Evolutionary conservation across 345 rosid genomes (phyloP), one percentile per base, ranked within the genome.

Genomic region (Sonneratia alba): DNA sequence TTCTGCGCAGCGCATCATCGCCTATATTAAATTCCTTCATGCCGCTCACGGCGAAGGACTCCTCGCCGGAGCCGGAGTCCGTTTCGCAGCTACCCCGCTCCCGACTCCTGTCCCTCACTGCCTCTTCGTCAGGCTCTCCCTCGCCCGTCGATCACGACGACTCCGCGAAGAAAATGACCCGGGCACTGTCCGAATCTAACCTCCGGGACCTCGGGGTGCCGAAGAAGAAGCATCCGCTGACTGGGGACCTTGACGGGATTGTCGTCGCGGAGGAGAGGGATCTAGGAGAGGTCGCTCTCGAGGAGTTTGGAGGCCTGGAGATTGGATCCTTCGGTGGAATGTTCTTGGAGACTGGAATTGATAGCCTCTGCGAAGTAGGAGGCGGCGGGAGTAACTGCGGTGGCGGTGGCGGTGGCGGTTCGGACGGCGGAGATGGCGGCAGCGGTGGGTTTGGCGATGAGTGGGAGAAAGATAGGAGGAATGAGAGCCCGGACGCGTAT

Each of bases 1-100:
- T 94, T 51, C 69, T 94, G 14, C 80, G 97, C 14, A 87, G 93
- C 74, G 77, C 97, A 10, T 91, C 98, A 51, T 85, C 93, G 22
- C 97, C 98, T 24, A 3, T 91, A 48, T 83, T 83, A 42, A 83
- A 85, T 37, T 83, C 98, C 6, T 82, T 94, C 3, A 80, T 89
- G 88, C 71, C 76, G 1, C 84, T 85, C 12, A 82, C 80, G 47
- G 68, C 79, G 36, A 87, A 75, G 66, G 96, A 89, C 19, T 63
- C 79, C 22, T 79, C 81, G 19, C 80, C 86, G 21, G 89, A 86
- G 1, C 34, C 76, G 0, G 93, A 88, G 55, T 77, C 73, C 51
- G 51, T 80, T 14, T 85, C 72, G 48, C 86, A 37, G 27, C 69
- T 69, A 16, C 18, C 69, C 7, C 81, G 81, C 11, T 74, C 79